A percentile compares a stretch with the other conserved stretches of the same genome.
These are phyloP conservation scores for Pestalotiopsis sp. DNA, from an alignment of 2,329 filamentous ascomycete species.

Conservation along the genomic window DNA sequence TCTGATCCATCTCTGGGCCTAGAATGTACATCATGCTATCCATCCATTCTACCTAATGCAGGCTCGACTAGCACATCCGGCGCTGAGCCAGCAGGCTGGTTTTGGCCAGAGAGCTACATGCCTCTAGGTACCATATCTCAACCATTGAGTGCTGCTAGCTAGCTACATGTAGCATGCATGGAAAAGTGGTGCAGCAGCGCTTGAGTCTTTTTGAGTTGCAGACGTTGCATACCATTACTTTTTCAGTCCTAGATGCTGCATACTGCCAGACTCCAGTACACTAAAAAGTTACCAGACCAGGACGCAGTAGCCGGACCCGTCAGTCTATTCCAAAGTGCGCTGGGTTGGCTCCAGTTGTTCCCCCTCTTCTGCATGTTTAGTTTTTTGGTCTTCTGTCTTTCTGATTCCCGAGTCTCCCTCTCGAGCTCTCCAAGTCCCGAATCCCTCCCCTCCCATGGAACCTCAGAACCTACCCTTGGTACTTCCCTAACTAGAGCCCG, in stretches of 20 bases:
- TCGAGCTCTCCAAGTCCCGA: neutral
- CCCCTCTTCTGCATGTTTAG: neutral
- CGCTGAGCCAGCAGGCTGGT: conserved; percentile 1
- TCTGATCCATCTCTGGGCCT: neutral
- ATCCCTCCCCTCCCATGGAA: neutral
- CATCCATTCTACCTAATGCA: neutral
- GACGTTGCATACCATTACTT: neutral
- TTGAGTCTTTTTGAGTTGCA: neutral
- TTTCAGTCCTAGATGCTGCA: neutral
- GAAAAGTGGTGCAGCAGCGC: neutral
- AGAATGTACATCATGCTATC: conserved; percentile 1
- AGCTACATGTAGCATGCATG: neutral
- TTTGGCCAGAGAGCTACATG: neutral
- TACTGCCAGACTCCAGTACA: neutral
- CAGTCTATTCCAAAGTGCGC: neutral
- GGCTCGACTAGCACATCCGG: conserved; percentile 5
- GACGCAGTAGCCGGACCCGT: neutral
- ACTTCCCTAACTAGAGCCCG: no score
- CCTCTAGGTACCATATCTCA: neutral
- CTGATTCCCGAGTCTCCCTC: neutral
- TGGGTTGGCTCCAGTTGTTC: neutral
- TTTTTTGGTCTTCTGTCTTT: neutral
- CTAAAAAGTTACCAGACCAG: neutral
- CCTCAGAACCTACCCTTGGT: neutral
- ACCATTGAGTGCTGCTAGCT: neutral